phyloP scores from a whole-genome alignment of 108 stramenopile species.

The Parietichytrium sp. region DNA sequence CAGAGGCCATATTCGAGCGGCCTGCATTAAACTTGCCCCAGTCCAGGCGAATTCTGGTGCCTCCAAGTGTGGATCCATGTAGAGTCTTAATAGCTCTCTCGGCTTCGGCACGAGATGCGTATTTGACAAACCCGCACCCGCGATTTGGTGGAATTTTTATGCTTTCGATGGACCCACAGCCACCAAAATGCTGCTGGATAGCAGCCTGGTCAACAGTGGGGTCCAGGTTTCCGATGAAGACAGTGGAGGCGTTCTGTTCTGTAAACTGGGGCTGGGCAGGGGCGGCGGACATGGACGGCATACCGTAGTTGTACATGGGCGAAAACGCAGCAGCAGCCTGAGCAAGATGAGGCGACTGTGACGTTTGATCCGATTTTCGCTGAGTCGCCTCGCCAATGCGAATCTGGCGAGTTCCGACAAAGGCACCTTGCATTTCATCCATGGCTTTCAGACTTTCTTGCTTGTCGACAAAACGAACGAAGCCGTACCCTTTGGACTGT shows the following conservation, averaged over 20 bases:
- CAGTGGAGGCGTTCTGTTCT: conserved; percentile 15
- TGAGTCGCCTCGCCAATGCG: conserved; percentile 6
- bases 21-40: conserved; percentile 10
- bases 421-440: not conserved
- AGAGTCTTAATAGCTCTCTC: not conserved
- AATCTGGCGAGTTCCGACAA: not conserved
- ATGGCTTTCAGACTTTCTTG: not conserved
- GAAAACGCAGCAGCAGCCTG: too few relatives aligned
- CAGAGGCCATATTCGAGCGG: not conserved
- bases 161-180: conserved; percentile 30
- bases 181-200: not conserved
- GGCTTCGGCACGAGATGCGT: conserved; percentile 6
- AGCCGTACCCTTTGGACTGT: not conserved
- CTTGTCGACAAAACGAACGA: not conserved
- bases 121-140: conserved; percentile 35
- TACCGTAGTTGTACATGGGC: too few relatives aligned
- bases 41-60: not conserved
- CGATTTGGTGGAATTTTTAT: conserved; percentile 35
- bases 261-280: too few relatives aligned
- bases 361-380: too few relatives aligned
- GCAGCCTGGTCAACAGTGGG: not conserved
- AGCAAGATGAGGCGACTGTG: too few relatives aligned
- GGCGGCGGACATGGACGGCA: too few relatives aligned
- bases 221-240: conserved; percentile 29
- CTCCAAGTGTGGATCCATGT: not conserved